Percentiles rank a stretch among this genome's conserved stretches.
Evolutionary conservation across 2,329 filamentous ascomycete genomes (phyloP).

Genomic region (Aspergillus fischeri): DNA sequence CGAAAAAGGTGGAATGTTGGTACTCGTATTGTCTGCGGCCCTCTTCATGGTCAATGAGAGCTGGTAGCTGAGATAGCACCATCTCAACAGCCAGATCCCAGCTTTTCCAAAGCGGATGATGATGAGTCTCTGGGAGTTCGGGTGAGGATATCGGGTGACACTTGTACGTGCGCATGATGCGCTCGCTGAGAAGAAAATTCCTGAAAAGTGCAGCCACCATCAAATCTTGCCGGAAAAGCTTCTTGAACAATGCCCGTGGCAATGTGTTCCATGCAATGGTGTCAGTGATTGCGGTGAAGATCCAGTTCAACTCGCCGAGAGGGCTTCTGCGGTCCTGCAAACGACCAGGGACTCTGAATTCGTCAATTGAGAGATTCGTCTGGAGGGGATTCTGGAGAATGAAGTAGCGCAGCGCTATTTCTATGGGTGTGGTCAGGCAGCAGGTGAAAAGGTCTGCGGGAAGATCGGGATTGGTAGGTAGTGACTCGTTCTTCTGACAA

Average conservation of each 20-base stretch:
- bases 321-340: conserved; percentile 91
- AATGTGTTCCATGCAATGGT: conserved; percentile 98
- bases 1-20: conserved; percentile 91
- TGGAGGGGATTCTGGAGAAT: conserved; percentile 82
- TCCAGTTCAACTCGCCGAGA: conserved; percentile 96
- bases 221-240: conserved; percentile 92
- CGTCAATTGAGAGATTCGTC: conserved; percentile 66
- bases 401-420: conserved; percentile 95
- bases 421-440: conserved; percentile 93
- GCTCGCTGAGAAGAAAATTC: conserved; percentile 90
- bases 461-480: conserved; percentile 89
- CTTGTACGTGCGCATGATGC: conserved; percentile 93
- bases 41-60: conserved; percentile 73
- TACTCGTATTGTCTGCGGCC: conserved; percentile 78
- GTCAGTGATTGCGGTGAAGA: conserved; percentile 97
- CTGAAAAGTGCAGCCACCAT: conserved; percentile 98
- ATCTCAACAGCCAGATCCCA: conserved; percentile 98
- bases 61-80: conserved; percentile 83
- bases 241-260: conserved; percentile 85
- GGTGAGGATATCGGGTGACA: conserved; percentile 93
- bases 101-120: conserved; percentile 92
- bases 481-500: conserved; percentile 82
- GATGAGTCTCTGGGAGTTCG: conserved; percentile 86
- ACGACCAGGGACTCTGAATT: conserved; percentile 84
- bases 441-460: conserved; percentile 95